Base-by-base conservation (phyloP, 371 early-diverging fungal species). In the Apophysomyces ossiformis region DNA sequence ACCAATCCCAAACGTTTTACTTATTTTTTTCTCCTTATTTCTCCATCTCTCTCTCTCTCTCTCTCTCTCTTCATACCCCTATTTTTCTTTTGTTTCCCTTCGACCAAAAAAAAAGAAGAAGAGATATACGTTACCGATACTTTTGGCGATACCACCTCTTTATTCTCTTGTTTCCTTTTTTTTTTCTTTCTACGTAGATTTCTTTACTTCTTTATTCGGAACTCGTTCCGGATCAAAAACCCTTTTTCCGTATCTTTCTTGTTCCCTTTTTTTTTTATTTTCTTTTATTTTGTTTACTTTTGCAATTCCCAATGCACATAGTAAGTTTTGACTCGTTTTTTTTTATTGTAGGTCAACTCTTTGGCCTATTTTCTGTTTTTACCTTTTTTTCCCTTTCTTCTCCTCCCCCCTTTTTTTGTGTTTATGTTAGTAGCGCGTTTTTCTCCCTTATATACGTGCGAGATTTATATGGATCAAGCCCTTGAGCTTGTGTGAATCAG, bases 201-300 rank as follows among this genome's bases (percentile, higher is more conserved):
- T 44, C 57, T 43, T 57, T 56, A 16, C 65, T 59, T 47, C 38
- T 26, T 64, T 38, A 57, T 58, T n/a, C 26, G 58, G 44, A 13
- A n/a, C 7, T 38, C 32, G 32, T 26, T 64, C 38, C 21, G 21
- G 47, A 58, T 26, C 32, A 26, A 26, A 26, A 26, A 26, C 56
- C 36, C 60, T 46, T 65, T 59, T 58, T 12, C 12, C 8, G 26
- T 56, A 45, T 46, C 16, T 57, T 54, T 45, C 46, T 16, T 45
- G 44, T 5, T 21, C 47, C 21, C 43, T 66, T 36, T 13, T 60
- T 59, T 45, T 57, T 57, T 62, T 67, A 45, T 63, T n/a, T n/a
- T 26, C 1, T 26, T 26, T 26, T 26, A 26, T 47, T 18, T 47
- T 47, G 9, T 50, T 50, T 50, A 50, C 54, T 50, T 50, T 50